Conservation (phyloP, 2,329 filamentous ascomycete genomes). For the Colletotrichum sp. region DNA sequence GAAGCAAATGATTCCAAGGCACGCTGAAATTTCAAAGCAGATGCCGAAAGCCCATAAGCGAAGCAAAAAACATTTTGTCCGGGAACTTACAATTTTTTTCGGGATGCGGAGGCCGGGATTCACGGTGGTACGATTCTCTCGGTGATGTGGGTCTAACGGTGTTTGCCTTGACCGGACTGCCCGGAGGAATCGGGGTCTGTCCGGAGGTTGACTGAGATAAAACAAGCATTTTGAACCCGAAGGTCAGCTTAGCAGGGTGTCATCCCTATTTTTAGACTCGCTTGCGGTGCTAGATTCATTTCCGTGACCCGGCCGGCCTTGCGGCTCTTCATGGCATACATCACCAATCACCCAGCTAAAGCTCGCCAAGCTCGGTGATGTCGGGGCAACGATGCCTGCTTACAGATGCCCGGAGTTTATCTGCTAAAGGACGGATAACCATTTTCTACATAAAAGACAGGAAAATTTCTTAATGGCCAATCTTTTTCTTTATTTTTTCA, state of each 20-base stretch:
- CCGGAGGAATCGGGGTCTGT: background rate
- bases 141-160: background rate
- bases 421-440: background rate
- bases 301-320: background rate
- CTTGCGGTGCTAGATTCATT: background rate
- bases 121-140: background rate
- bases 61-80: rapidly evolving
- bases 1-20: background rate
- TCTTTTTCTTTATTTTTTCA: too few species aligned
- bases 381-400: background rate
- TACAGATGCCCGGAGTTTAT: background rate
- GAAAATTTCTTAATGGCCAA: background rate
- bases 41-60: background rate
- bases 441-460: background rate
- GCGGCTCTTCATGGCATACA: background rate
- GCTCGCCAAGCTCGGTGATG: background rate
- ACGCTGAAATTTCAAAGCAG: background rate
- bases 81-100: background rate
- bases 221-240: background rate
- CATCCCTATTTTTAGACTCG: background rate
- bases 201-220: background rate
- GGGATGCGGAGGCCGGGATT: background rate
- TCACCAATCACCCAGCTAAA: background rate
- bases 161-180: background rate
- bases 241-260: background rate